Percentiles rank a stretch among this genome's conserved stretches.
Evolutionary conservation across 1,139 yeast species (phyloP).

Genomic region (Saccharomycopsis hybrid): DNA sequence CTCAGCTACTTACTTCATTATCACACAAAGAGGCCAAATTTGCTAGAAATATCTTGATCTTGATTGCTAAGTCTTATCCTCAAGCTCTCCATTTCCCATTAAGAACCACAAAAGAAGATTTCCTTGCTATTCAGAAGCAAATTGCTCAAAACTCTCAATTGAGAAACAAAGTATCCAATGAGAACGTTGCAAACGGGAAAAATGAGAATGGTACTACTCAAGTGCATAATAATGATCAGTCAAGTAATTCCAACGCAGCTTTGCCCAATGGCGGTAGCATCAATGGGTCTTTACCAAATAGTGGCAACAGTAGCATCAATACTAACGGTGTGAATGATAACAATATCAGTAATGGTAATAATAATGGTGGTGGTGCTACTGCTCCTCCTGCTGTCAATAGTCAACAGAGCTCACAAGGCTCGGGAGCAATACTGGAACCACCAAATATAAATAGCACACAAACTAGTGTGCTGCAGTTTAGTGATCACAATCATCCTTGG

Average conservation of each 20-base stretch:
- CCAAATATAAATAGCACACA: too few relatives aligned
- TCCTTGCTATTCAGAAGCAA: constrained; percentile 80
- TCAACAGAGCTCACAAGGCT: not conserved
- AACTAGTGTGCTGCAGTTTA: too few relatives aligned
- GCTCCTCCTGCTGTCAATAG: too few relatives aligned
- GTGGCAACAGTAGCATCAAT: not conserved
- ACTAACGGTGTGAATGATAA: not conserved
- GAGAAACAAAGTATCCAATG: not conserved
- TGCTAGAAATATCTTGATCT: constrained; percentile 80
- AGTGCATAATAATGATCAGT: not conserved
- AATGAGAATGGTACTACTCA: not conserved
- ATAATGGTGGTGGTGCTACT: not conserved
- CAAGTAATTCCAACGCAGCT: too few relatives aligned
- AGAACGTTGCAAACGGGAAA: not conserved
- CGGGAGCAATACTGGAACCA: too few relatives aligned
- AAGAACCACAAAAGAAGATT: constrained; percentile 92
- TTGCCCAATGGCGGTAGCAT: too few relatives aligned
- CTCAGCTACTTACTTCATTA: constrained; percentile 83
- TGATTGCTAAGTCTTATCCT: constrained; percentile 94
- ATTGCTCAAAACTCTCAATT: constrained; percentile 11
- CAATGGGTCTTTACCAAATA: too few relatives aligned
- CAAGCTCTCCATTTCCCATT: constrained; percentile 96
- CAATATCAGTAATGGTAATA: too few relatives aligned
- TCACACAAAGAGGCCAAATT: constrained; percentile 88
- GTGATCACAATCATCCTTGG: constrained; percentile 52